phyloP scores from a whole-genome alignment of 768 basidiomycete genomes.

The Leccinum fibrillosum region DNA sequence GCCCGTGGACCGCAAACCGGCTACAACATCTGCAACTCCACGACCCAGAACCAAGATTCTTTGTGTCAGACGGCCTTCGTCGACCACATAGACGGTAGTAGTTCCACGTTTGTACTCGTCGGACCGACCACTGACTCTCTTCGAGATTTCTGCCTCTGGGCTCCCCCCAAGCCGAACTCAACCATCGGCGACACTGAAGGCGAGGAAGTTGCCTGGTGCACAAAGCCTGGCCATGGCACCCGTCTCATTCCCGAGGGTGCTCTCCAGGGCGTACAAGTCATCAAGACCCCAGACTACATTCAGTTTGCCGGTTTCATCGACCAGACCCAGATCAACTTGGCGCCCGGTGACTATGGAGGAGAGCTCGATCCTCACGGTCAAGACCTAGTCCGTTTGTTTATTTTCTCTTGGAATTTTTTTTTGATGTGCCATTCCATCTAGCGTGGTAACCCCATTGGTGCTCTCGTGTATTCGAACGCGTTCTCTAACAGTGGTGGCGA shows the following conservation, averaged over 20 bases:
- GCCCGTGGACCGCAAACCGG: constrained; percentile 58
- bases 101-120: neutral
- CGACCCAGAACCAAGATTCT: constrained; percentile 58
- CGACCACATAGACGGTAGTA: constrained; percentile 49
- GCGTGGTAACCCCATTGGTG: constrained; percentile 82
- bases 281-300: constrained; percentile 56
- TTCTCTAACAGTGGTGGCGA: constrained; percentile 45
- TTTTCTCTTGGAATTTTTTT: constrained; percentile 3
- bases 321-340: constrained; percentile 57
- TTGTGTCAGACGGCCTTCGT: constrained; percentile 69
- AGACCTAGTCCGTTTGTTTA: constrained; percentile 43
- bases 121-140: neutral
- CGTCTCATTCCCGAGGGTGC: constrained; percentile 70
- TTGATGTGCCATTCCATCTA: constrained; percentile 22
- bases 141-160: constrained; percentile 72
- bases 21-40: constrained; percentile 66
- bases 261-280: constrained; percentile 60
- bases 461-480: constrained; percentile 60
- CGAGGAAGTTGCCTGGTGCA: constrained; percentile 74
- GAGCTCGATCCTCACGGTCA: constrained; percentile 78
- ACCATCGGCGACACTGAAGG: constrained; percentile 66
- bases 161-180: constrained; percentile 46
- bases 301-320: constrained; percentile 66
- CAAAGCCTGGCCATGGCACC: constrained; percentile 65
- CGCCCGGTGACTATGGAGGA: constrained; percentile 59